These are phyloP conservation scores for Chaetomium sp. DNA, from an alignment of 2,329 filamentous ascomycete genomes.

Conservation along the genomic window DNA sequence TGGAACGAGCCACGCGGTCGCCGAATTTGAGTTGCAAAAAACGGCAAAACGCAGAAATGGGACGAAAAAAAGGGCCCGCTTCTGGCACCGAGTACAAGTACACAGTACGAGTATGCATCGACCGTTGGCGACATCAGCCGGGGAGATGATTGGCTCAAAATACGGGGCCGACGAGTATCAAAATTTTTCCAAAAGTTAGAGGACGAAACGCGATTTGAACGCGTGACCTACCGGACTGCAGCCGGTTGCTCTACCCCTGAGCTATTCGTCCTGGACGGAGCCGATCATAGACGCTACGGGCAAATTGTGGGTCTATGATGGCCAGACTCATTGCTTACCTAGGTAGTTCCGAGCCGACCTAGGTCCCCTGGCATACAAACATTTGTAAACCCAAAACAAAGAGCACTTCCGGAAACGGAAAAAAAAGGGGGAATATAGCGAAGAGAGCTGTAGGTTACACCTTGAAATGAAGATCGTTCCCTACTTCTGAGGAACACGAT, in stretches of 20 bases:
- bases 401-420: no score
- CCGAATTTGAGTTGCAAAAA: not conserved
- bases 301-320: not conserved
- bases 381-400: no score
- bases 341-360: no score
- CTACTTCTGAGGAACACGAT: no score
- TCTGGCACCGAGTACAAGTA: not conserved
- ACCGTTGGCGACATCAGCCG: not conserved
- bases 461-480: no score
- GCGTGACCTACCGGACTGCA: constrained; percentile 35
- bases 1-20: not conserved
- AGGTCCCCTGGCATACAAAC: no score
- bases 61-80: not conserved
- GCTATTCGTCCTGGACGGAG: constrained; percentile 27
- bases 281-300: not conserved
- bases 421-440: no score
- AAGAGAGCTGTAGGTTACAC: no score
- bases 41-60: not conserved
- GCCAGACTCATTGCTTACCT: not conserved
- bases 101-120: not conserved
- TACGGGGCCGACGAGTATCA: no score
- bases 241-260: constrained; percentile 34
- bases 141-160: not conserved
- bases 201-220: constrained; percentile 35
- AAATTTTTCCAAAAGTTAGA: constrained; percentile 12